Evolutionary conservation across 768 basidiomycete genomes (phyloP), one percentile per base, ranked within the genome.

Genomic region (Psilocybe subaeruginosa): DNA sequence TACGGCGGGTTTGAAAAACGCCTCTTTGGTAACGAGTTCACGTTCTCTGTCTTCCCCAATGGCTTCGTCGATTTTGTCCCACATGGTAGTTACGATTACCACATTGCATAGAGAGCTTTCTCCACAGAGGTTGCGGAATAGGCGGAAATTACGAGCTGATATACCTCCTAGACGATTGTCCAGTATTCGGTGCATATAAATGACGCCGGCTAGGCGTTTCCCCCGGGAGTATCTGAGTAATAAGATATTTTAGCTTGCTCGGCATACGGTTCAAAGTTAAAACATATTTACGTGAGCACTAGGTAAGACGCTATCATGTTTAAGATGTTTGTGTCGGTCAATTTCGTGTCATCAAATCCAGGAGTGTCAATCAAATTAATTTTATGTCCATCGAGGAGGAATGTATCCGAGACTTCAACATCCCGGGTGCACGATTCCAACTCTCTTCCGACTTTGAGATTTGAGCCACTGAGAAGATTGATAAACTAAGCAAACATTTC

Each of bases 311-410:
- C 80, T 29, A 85, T 85, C 77, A 82, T 77, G 47, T 75, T 78
- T 41, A 85, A 70, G 12, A 85, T 70, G 14, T 80, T 81, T 0
- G 78, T 75, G 54, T 85, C 84, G 49, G 76, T 80, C 51, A 73
- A 75, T 3, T 69, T 74, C 3, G 83, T 81, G 65, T 86, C 84
- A 62, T 85, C 85, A 58, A 86, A 87, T 4, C 86, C 86, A 0
- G 86, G 85, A 0, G 86, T 87, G 63, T 87, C 86, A 49, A 88
- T 78, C 16, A 88, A 68, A 0, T 72, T 78, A 37, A 86, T 74
- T 14, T 57, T 66, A 8, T 70, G 70, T 2, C 78, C 81, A 43
- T 81, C 78, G 9, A 84, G 66, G 27, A 71, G 63, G 65, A 86
- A 83, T 0, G 80, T 71, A 8, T 74, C 62, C 0, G 81, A 74